Conservation (phyloP, 2,329 filamentous ascomycete genomes). For the Cladosporium sp. region DNA sequence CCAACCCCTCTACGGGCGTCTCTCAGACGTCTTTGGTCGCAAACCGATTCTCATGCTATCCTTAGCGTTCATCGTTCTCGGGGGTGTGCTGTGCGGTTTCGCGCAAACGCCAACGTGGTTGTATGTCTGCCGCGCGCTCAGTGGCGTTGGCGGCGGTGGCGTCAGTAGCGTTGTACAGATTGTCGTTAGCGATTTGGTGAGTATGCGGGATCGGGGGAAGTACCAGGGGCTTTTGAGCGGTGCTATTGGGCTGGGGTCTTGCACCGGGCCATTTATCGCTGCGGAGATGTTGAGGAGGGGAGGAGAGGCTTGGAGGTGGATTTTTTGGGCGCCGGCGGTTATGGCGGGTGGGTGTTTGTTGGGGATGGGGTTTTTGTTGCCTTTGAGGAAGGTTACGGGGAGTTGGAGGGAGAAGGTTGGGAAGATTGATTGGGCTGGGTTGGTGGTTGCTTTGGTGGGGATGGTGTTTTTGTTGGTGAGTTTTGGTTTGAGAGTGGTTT, state of each 20-base stretch:
- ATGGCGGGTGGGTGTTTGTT: not conserved
- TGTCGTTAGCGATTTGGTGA: constrained; percentile 53
- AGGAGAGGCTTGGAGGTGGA: constrained; percentile 16
- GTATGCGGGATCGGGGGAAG: constrained; percentile 16
- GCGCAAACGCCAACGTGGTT: constrained; percentile 13
- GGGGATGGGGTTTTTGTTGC: constrained; percentile 8
- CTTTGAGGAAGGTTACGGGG: constrained; percentile 4
- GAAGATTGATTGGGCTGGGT: constrained; percentile 14
- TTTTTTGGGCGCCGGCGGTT: constrained; percentile 13
- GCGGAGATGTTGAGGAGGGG: constrained; percentile 16
- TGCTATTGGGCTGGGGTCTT: constrained; percentile 7
- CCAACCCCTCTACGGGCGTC: constrained; percentile 61
- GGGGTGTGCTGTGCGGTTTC: constrained; percentile 7
- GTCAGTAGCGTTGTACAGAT: constrained; percentile 71
- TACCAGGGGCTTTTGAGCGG: constrained; percentile 12
- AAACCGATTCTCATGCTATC: constrained; percentile 56
- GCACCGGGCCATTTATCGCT: constrained; percentile 10
- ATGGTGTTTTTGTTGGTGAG: constrained; percentile 16
- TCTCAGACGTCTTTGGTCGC: constrained; percentile 41
- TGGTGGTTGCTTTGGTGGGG: constrained; percentile 6
- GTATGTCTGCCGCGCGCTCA: constrained; percentile 12
- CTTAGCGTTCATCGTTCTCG: not conserved
- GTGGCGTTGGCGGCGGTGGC: constrained; percentile 64
- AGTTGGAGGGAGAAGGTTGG: constrained; percentile 12
- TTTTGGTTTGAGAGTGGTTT: not conserved